Evolutionary conservation across 2,329 filamentous ascomycete species (phyloP), one percentile per base, ranked within the genome.

Genomic region (Apiospora hydei): DNA sequence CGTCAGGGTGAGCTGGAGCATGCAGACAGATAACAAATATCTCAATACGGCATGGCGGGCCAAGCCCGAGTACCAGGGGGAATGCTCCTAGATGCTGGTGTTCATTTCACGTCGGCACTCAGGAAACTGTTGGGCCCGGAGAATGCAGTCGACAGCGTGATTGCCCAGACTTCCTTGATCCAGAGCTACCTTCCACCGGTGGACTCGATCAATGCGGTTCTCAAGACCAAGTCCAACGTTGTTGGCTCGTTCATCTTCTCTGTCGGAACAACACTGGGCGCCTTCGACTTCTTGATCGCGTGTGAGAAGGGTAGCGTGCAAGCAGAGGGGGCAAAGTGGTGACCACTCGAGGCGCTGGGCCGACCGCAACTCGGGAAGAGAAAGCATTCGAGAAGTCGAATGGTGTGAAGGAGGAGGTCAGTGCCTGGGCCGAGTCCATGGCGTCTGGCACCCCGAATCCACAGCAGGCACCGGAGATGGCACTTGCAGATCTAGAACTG

Each of bases 81-180:
- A 0, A 95, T 94, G 79, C 80, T 95, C 71, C 88, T 95, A 2
- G 93, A 95, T 77, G 92, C 89, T 18, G 93, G 93, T 61, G 92
- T 95, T 38, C 93, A 95, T 80, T 91, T 89, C 73, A 84, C 91
- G 8, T 93, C 93, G 10, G 90, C 83, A 0, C 85, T 91, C 69
- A 85, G 93, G 21, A 80, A 88, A 44, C 78, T 95, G 57, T 82
- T 94, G 2, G 84, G 85, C 24, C 73, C 81, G 0, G 83, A 83
- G 21, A 80, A 87, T 67, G 82, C 85, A 11, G 82, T 88, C 41
- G 80, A 82, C 16, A 83, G 81, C 46, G 81, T 92, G 3, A 83
- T 84, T 24, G 90, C 90, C 0, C 88, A 89, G 73, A 89, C 90
- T 0, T 77, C 82, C 4, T 86, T 89, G 75, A 81, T 89, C 67